Evolutionary conservation across 345 rosid species (phyloP).

Genomic region (Raphanus raphanistrum): DNA sequence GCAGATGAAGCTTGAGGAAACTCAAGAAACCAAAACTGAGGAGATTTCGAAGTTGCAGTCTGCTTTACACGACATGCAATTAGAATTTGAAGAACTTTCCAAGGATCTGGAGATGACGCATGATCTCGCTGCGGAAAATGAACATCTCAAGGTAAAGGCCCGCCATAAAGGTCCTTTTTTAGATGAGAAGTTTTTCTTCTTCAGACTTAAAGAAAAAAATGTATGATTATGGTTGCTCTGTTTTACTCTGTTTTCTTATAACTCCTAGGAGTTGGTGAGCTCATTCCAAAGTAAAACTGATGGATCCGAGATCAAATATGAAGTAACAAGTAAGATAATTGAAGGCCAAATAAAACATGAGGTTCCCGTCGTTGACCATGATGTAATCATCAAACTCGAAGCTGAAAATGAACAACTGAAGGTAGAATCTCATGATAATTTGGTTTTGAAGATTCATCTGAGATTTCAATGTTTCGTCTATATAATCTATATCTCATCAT

Average conservation of each 20-base stretch:
- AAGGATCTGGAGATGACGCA: constrained; percentile 60
- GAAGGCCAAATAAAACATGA: constrained; percentile 52
- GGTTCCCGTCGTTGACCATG: constrained; percentile 60
- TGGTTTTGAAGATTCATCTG: neutral
- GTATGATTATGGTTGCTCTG: neutral
- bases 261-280: constrained; percentile 53
- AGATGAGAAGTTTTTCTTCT: neutral
- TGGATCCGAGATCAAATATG: constrained; percentile 67
- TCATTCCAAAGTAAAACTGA: constrained; percentile 68
- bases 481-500: constrained; percentile 11
- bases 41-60: constrained; percentile 53
- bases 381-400: constrained; percentile 55
- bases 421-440: constrained; percentile 44
- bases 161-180: constrained; percentile 23
- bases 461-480: neutral
- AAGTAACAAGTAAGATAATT: constrained; percentile 52
- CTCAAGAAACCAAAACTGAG: constrained; percentile 53
- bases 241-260: constrained; percentile 7
- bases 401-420: constrained; percentile 81
- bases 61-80: constrained; percentile 46
- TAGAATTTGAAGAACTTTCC: constrained; percentile 66
- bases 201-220: neutral
- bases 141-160: constrained; percentile 70
- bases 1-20: constrained; percentile 78
- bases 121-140: constrained; percentile 77